Conservation (phyloP, 768 basidiomycete species). For the Pleurotus citrinopileatus region DNA sequence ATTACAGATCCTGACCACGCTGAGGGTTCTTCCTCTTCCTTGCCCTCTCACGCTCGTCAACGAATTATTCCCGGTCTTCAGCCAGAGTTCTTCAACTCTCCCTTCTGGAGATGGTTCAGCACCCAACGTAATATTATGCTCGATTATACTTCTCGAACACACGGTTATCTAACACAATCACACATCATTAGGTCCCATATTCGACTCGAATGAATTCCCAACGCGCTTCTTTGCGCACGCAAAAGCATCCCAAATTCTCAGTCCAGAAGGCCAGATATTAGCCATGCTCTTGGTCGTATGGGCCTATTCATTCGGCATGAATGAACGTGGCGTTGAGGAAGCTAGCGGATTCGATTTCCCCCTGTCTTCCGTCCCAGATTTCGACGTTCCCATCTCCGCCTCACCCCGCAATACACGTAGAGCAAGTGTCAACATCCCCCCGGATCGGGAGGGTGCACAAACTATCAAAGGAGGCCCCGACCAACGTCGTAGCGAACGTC, state of each 20-base stretch:
- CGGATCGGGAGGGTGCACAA: conserved; percentile 8
- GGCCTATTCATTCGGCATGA: conserved; percentile 87
- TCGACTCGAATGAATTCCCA: conserved; percentile 55
- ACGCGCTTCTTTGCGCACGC: conserved; percentile 66
- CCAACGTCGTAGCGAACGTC: conserved; percentile 38
- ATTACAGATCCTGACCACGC: conserved; percentile 40
- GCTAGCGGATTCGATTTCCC: conserved; percentile 19
- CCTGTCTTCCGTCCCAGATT: conserved; percentile 19
- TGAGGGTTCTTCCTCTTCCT: conserved; percentile 19
- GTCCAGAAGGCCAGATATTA: conserved; percentile 73
- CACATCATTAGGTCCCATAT: conserved; percentile 57
- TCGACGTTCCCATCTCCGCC: conserved; percentile 10
- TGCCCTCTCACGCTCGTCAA: conserved; percentile 39
- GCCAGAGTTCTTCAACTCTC: conserved; percentile 76
- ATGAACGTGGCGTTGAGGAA: conserved; percentile 68
- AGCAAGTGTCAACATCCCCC: conserved; percentile 6
- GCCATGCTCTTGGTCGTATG: conserved; percentile 81
- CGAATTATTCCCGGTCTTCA: conserved; percentile 70
- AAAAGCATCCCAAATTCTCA: conserved; percentile 60
- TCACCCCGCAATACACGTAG: conserved; percentile 12
- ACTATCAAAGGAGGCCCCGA: conserved; percentile 23
- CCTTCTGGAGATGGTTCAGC: conserved; percentile 83
- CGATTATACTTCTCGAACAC: conserved; percentile 3
- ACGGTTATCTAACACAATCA: conserved; percentile 12
- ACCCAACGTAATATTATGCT: conserved; percentile 64